phyloP scores from a whole-genome alignment of 345 rosid species.

The Hypericum androsaemum region DNA sequence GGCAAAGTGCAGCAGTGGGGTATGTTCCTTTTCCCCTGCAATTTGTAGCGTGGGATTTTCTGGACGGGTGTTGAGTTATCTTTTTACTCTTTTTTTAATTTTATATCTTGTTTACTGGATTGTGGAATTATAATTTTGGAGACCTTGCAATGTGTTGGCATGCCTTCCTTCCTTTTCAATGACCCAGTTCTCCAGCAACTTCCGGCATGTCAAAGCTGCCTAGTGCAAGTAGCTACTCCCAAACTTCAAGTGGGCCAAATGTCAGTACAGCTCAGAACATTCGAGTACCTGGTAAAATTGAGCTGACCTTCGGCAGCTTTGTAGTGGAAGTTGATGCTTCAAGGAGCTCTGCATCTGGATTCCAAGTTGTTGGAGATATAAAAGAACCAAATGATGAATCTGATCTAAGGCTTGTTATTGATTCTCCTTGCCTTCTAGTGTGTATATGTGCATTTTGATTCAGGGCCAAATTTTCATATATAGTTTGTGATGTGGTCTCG shows the following conservation, averaged over 20 bases:
- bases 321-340: conserved; percentile 49
- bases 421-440: too few species aligned
- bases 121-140: conserved; percentile 3
- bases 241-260: conserved; percentile 27
- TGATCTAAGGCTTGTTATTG: conserved; percentile 48
- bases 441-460: neutral
- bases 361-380: conserved; percentile 24
- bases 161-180: too few species aligned
- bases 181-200: conserved; percentile 32
- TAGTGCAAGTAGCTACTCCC: conserved; percentile 22
- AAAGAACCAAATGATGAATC: conserved; percentile 44
- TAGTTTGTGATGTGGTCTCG: neutral
- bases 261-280: conserved; percentile 84
- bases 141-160: conserved; percentile 3
- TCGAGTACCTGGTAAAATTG: conserved; percentile 64
- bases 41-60: too few species aligned
- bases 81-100: too few species aligned
- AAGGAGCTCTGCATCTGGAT: conserved; percentile 25
- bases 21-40: too few species aligned
- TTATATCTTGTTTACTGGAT: too few species aligned
- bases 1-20: conserved; percentile 37
- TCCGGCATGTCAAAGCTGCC: conserved; percentile 29
- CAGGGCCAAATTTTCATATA: conserved; percentile 2
- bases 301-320: conserved; percentile 80
- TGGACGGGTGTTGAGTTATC: neutral